phyloP scores from a whole-genome alignment of 2,329 filamentous ascomycete species.

The Ophiostoma ips region DNA sequence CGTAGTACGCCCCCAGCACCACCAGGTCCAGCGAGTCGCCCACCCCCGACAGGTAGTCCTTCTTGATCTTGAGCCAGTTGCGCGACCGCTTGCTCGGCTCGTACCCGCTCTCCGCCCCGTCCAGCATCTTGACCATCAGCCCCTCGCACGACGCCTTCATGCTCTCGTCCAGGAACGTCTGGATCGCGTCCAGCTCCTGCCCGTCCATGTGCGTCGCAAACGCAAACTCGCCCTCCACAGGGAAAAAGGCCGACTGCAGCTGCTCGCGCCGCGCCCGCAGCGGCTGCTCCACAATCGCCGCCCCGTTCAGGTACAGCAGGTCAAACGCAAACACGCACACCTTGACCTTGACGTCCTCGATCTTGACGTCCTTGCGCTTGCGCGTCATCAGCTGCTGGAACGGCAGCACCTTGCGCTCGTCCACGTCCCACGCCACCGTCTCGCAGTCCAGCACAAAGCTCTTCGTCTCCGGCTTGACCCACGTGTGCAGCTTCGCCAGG shows the following conservation, averaged over 20 bases:
- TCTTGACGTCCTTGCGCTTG: conserved; percentile 92
- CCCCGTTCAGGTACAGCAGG: conserved; percentile 81
- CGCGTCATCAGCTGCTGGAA: conserved; percentile 98
- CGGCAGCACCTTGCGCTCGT: conserved; percentile 86
- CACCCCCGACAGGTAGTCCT: conserved; percentile 87
- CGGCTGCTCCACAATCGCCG: conserved; percentile 74
- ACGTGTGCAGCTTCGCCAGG: conserved; percentile 69
- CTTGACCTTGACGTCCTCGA: conserved; percentile 89
- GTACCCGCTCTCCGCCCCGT: conserved; percentile 83
- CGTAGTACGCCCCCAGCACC: conserved; percentile 85
- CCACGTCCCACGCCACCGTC: conserved; percentile 91
- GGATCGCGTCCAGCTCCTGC: conserved; percentile 84
- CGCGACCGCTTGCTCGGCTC: conserved; percentile 92
- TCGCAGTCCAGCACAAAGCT: conserved; percentile 98
- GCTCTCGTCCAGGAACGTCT: conserved; percentile 80
- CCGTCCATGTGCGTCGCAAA: conserved; percentile 82
- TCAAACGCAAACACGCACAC: conserved; percentile 97
- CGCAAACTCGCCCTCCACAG: conserved; percentile 77
- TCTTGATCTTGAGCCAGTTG: conserved; percentile 99
- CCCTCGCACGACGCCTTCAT: conserved; percentile 95
- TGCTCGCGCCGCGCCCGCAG: conserved; percentile 72
- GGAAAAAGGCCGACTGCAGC: conserved; percentile 57
- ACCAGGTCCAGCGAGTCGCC: conserved; percentile 95
- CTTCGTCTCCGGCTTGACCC: conserved; percentile 80
- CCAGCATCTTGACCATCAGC: conserved; percentile 98